phyloP scores from a whole-genome alignment of 208 protist species.

The Herpetomonas tarakana region DNA sequence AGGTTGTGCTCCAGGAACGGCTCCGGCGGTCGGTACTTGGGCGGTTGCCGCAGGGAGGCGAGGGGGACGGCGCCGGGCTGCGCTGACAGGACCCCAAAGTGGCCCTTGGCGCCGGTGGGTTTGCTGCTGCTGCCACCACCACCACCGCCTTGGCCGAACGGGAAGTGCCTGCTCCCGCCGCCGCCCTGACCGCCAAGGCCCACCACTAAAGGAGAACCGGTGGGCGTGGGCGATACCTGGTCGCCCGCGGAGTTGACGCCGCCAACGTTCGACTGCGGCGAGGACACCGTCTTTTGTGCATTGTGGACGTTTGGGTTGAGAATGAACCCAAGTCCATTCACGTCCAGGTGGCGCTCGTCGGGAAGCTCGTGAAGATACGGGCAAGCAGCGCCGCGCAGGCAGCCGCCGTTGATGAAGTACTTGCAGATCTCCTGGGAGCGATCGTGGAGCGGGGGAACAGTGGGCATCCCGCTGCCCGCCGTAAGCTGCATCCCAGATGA shows the following conservation, averaged over 20 bases:
- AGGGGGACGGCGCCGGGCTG: constrained; percentile 8
- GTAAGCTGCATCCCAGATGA: constrained; percentile 15
- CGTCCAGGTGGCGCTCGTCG: constrained; percentile 86
- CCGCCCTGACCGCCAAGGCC: constrained; percentile 22
- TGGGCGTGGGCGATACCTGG: constrained; percentile 10
- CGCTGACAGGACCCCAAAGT: background rate
- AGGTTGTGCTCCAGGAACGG: constrained; percentile 85
- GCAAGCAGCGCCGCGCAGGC: constrained; percentile 70
- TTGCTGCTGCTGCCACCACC: background rate
- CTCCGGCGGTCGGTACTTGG: constrained; percentile 82
- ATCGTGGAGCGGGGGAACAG: constrained; percentile 42
- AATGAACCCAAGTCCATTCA: constrained; percentile 85
- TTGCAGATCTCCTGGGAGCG: constrained; percentile 85
- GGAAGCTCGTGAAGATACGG: constrained; percentile 86
- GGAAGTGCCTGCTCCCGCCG: background rate
- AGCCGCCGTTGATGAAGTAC: constrained; percentile 88
- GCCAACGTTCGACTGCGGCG: constrained; percentile 22
- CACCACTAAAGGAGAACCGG: constrained; percentile 36
- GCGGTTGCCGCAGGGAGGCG: constrained; percentile 39
- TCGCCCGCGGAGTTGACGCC: constrained; percentile 12
- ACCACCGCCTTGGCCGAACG: background rate
- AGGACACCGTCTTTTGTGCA: constrained; percentile 73
- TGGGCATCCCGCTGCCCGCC: constrained; percentile 27
- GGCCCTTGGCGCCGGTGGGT: background rate
- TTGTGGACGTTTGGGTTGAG: constrained; percentile 88